Percentiles rank a stretch among this genome's conserved stretches.
Evolutionary conservation across 139 green algal species (phyloP).

Genomic region (Chlorella sorokiniana): DNA sequence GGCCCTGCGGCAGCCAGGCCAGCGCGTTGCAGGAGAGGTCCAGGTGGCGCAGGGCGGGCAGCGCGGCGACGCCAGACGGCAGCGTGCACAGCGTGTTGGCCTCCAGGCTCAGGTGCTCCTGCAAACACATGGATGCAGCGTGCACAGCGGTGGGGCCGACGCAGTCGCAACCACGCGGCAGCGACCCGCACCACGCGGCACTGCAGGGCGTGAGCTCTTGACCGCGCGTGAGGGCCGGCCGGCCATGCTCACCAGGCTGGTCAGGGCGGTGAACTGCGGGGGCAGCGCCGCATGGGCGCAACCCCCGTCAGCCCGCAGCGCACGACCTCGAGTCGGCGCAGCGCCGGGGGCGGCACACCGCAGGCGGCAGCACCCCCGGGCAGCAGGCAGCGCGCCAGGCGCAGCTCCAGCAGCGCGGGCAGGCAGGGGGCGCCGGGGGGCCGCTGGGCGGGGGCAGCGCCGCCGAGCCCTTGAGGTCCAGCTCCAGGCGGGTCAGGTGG

Average conservation of each 20-base stretch:
- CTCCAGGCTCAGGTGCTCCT: constrained; percentile 23
- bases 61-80: not conserved
- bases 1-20: constrained; percentile 14
- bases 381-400: constrained; percentile 11
- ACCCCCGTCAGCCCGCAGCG: constrained; percentile 14
- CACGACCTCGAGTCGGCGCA: constrained; percentile 1
- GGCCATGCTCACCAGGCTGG: not conserved
- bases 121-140: not conserved
- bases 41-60: constrained; percentile 21
- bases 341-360: not conserved
- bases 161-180: not conserved
- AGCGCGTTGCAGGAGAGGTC: constrained; percentile 19
- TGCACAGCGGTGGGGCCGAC: not conserved
- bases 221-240: not conserved
- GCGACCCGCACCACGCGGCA: not conserved
- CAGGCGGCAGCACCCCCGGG: constrained; percentile 5
- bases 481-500: constrained; percentile 15
- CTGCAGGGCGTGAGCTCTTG: not conserved
- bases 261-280: not conserved
- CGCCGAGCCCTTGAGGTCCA: not conserved
- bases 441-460: not conserved
- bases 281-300: not conserved
- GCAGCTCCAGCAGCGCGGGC: constrained; percentile 12
- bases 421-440: not conserved
- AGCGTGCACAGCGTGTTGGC: constrained; percentile 4